Conservation (phyloP, 352 stramenopile species). For the Pythium brachiatum region DNA sequence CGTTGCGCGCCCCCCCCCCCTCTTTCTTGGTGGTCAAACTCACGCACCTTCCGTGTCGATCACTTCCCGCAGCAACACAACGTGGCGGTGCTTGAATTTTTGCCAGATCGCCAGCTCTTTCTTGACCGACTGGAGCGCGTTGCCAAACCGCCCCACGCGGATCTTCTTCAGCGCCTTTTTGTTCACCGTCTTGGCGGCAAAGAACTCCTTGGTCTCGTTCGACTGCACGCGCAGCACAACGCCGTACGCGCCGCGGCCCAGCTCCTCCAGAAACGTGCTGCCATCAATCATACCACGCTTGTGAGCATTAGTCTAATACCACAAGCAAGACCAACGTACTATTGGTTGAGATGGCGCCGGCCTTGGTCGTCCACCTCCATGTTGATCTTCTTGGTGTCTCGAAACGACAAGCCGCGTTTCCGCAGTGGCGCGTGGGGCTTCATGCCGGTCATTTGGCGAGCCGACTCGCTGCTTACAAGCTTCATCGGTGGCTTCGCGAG, state of each 20-base stretch:
- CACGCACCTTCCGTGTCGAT: constrained; percentile 89
- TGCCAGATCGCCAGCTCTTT: constrained; percentile 97
- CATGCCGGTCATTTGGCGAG: constrained; percentile 40
- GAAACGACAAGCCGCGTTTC: constrained; percentile 67
- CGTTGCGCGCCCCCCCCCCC: no score
- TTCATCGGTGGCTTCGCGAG: constrained; percentile 10
- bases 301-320: no score
- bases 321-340: constrained; percentile 37
- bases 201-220: constrained; percentile 66
- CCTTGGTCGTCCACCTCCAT: constrained; percentile 51
- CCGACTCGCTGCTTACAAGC: constrained; percentile 27
- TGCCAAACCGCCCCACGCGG: constrained; percentile 66
- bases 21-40: no score
- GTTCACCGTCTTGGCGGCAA: constrained; percentile 74
- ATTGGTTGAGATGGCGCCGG: constrained; percentile 66
- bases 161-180: constrained; percentile 69
- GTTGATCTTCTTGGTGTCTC: constrained; percentile 57
- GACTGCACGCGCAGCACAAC: constrained; percentile 66
- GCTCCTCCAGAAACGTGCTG: constrained; percentile 71
- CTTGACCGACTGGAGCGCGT: constrained; percentile 80
- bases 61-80: constrained; percentile 94
- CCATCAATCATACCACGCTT: neutral
- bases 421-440: constrained; percentile 56
- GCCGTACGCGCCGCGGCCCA: constrained; percentile 73
- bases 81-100: constrained; percentile 93